phyloP scores from a whole-genome alignment of 2,329 filamentous ascomycete genomes.

The Raffaelea arxii region DNA sequence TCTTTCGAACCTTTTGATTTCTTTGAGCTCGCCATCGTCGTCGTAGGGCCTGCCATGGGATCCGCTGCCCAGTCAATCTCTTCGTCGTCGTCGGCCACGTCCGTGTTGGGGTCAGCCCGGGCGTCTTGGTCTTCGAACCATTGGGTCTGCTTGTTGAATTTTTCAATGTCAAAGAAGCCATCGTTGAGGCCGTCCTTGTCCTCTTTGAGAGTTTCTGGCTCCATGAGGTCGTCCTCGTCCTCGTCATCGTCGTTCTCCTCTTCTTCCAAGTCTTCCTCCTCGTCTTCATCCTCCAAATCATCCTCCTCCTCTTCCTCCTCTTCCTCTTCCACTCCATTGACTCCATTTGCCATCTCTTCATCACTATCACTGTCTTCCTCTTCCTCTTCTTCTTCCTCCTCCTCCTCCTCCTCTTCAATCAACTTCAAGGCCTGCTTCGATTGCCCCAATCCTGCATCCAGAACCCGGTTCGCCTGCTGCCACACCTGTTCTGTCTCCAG shows the following conservation, averaged over 20 bases:
- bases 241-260: conserved; percentile 32
- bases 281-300: conserved; percentile 20
- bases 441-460: conserved; percentile 46
- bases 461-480: conserved; percentile 82
- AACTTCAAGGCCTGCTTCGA: conserved; percentile 37
- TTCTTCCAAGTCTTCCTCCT: conserved; percentile 21
- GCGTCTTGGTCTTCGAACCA: conserved; percentile 80
- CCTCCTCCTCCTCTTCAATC: conserved; percentile 36
- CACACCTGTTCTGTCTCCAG: conserved; percentile 86
- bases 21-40: too few species aligned
- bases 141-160: conserved; percentile 92
- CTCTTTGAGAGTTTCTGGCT: conserved; percentile 48
- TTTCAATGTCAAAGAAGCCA: conserved; percentile 94
- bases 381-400: conserved; percentile 28
- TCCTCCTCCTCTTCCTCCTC: conserved; percentile 21
- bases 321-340: conserved; percentile 16
- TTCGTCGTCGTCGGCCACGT: conserved; percentile 68
- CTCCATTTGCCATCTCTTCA: conserved; percentile 23
- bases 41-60: conserved; percentile 42
- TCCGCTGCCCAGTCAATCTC: conserved; percentile 74
- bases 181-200: conserved; percentile 87
- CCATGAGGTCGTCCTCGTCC: conserved; percentile 37
- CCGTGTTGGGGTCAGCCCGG: conserved; percentile 64
- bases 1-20: too few species aligned
- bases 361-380: conserved; percentile 12